Conservation (phyloP, 331 rosid genomes). For the Prunus yedoensis region DNA sequence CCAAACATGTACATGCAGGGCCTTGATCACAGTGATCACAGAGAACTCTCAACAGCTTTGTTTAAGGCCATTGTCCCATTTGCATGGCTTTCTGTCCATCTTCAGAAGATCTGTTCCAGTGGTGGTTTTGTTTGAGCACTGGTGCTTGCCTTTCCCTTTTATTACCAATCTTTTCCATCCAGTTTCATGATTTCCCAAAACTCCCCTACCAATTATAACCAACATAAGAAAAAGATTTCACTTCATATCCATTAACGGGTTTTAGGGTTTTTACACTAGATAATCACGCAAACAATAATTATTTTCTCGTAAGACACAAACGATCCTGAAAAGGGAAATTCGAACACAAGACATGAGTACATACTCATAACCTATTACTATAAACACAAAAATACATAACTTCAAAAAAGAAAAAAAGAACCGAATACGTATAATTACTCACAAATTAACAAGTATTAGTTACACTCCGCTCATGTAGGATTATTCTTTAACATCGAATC, state of each 20-base stretch:
- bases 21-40: slow-evolving; percentile 2
- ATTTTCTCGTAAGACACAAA: too few relatives aligned
- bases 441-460: background rate
- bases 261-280: background rate
- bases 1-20: slow-evolving; percentile 13
- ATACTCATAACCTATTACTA: too few relatives aligned
- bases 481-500: background rate
- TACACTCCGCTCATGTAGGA: background rate
- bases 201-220: background rate
- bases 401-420: too few relatives aligned
- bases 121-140: background rate
- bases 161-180: background rate
- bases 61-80: background rate
- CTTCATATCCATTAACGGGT: background rate
- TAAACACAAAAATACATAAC: too few relatives aligned
- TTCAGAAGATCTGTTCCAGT: background rate
- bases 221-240: background rate
- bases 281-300: background rate
- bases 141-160: background rate
- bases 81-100: slow-evolving; percentile 5
- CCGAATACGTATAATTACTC: too few relatives aligned
- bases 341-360: too few relatives aligned
- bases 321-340: too few relatives aligned
- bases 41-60: too few relatives aligned
- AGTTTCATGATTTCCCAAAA: background rate